Base-by-base conservation (phyloP, 345 rosid species). In the Laguncularia racemosa region DNA sequence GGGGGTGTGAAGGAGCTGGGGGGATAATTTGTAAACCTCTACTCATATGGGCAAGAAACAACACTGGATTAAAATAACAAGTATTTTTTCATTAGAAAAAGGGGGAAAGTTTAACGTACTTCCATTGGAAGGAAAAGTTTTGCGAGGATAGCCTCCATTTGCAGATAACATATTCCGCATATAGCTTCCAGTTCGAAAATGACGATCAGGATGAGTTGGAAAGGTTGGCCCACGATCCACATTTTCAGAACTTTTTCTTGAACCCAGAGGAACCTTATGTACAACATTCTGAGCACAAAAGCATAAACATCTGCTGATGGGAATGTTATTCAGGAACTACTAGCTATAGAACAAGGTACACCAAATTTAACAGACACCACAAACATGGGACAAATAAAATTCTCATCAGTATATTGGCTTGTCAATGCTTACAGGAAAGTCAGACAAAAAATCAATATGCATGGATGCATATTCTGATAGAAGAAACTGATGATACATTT, bases 161-260 rank as follows among this genome's bases (percentile, higher is more conserved):
- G 78, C 71, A 56, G 80, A 70, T 16, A 68, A 44, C 61, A 67
- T 12, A 65, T 58, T 63, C 53, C 76, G 81, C 56, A 61, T 50
- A 71, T 78, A 67, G 62, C 78, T 76, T 65, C 76, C 81, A 59
- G 79, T 81, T 63, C 73, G 75, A 53, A 56, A 60, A 73, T 62
- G 69, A 59, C 61, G 82, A 50, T 77, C 86, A 60, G 73, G 44
- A 26, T 38, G 54, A 50, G 69, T 20, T 10, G 56, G 44, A 52
- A 53, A 26, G 15, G 49, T 60, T 48, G 51, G 12, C 17, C 45
- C 60, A 23, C 28, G 65, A 20, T 60, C 60, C 9, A 20, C 12
- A 28, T 57, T 69, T 66, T 81, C 84, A 65, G 74, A 50, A 55
- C 50, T 63, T 57, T 74, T 81, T 49, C 67, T 73, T 57, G 71